A percentile compares a stretch with the other conserved stretches of the same genome.
Evolutionary conservation across 2,329 filamentous ascomycete species (phyloP).

Genomic region (Tolypocladium sp.): DNA sequence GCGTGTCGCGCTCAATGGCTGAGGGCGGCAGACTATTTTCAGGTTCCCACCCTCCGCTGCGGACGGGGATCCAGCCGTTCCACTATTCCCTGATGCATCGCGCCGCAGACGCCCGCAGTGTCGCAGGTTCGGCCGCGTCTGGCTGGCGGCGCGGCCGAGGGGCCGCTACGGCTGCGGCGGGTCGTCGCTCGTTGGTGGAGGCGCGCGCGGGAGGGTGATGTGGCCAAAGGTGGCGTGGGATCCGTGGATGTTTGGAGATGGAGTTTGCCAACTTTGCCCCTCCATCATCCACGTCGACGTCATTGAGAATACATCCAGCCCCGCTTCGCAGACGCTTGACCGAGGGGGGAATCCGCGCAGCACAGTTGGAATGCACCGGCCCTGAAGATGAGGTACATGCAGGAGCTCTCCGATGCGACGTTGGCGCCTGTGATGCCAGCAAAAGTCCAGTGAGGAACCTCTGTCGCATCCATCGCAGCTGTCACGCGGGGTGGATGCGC

Average conservation of each 20-base stretch:
- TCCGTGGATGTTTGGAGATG: not conserved
- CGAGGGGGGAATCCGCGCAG: not conserved
- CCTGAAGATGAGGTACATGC: not conserved
- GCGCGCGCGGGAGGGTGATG: not conserved
- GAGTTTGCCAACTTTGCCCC: not conserved
- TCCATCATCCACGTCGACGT: not conserved
- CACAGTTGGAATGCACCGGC: not conserved
- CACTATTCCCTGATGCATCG: not conserved
- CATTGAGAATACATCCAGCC: not conserved
- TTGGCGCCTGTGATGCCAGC: not conserved
- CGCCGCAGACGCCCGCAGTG: not conserved
- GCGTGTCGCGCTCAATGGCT: conserved; percentile 1
- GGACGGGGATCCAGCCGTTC: not conserved
- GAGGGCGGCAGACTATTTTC: not conserved
- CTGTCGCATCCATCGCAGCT: not conserved
- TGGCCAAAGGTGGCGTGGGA: not conserved
- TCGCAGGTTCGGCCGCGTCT: not conserved
- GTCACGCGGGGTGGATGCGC: not conserved
- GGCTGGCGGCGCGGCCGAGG: not conserved
- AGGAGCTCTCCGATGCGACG: not conserved
- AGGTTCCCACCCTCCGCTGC: not conserved
- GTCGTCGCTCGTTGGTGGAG: not conserved
- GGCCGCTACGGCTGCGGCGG: not conserved
- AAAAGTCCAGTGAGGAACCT: not conserved
- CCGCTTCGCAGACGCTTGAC: not conserved